Evolutionary conservation across 2,329 filamentous ascomycete species (phyloP).

Genomic region (Aphanocladium album): DNA sequence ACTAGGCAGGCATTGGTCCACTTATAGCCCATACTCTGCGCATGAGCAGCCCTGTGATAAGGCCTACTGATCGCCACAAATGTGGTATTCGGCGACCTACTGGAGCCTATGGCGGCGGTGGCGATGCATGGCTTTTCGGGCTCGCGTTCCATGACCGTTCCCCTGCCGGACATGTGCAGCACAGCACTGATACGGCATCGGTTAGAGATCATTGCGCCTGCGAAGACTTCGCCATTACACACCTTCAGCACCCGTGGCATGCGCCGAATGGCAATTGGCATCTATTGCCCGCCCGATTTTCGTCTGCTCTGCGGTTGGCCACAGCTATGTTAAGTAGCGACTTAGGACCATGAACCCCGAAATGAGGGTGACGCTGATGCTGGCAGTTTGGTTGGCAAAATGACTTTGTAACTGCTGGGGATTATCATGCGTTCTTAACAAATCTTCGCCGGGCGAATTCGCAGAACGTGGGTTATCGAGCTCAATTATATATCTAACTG

Average conservation of each 20-base stretch:
- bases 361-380: too few species aligned
- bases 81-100: background rate
- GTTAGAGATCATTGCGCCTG: background rate
- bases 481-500: too few species aligned
- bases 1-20: background rate
- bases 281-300: background rate
- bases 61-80: background rate
- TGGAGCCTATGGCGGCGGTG: background rate
- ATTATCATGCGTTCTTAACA: too few species aligned
- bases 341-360: too few species aligned
- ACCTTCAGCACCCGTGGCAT: background rate
- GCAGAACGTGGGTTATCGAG: too few species aligned
- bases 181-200: background rate
- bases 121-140: background rate
- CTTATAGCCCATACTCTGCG: background rate
- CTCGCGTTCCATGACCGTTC: background rate
- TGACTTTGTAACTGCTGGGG: too few species aligned
- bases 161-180: too few species aligned
- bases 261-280: background rate
- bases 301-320: too few species aligned
- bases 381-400: too few species aligned
- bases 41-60: background rate
- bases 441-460: too few species aligned
- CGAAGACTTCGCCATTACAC: background rate
- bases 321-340: too few species aligned